Base-by-base conservation (phyloP, 768 basidiomycete species). In the Hirschioporus abietinus region DNA sequence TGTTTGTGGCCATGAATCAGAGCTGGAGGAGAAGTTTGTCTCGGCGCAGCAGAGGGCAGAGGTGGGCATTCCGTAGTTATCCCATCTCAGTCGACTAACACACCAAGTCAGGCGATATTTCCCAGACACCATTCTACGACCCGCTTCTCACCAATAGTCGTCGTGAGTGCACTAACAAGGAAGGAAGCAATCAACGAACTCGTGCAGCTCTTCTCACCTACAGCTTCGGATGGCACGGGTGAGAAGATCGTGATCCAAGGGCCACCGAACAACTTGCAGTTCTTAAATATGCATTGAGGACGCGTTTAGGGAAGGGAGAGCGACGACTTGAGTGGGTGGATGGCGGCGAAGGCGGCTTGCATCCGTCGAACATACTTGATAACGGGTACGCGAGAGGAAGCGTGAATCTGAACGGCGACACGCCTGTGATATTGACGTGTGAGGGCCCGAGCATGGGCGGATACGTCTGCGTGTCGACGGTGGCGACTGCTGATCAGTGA, bases 191-290 rank as follows among this genome's bases (percentile, higher is more conserved):
- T 85, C 8, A 63, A 69, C 0, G 76, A 84, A 26, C 79, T 90
- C 67, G 35, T 69, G 0, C 63, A 73, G 9, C 80, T 80, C 0
- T 70, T 89, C 20, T 64, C 74, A 0, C 12, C 42, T 52, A 3
- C 20, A 52, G 12, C 42, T 52, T 52, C 20, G 12, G 42, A 20
- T 52, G 12, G 12, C 12, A 15, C 3, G 42, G 70, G 74, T 24
- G 79, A 77, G 36, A 77, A 80, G 68, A 78, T 90, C 0, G 42
- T 52, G 2, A 52, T 52, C 20, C 75, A 77, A 17, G 89, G 89
- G 0, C 86, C 88, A 1, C 81, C 86, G 0, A 89, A 87, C 68
- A 90, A 90, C 68, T 67, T 86, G 20, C 74, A 79, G 25, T 87
- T 84, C 68, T 76, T 89, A n/a, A n/a, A n/a, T n/a, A n/a, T n/a